These are phyloP conservation scores for Teratosphaeriaceae sp. DNA, from an alignment of 2,329 filamentous ascomycete genomes.

Conservation along the genomic window DNA sequence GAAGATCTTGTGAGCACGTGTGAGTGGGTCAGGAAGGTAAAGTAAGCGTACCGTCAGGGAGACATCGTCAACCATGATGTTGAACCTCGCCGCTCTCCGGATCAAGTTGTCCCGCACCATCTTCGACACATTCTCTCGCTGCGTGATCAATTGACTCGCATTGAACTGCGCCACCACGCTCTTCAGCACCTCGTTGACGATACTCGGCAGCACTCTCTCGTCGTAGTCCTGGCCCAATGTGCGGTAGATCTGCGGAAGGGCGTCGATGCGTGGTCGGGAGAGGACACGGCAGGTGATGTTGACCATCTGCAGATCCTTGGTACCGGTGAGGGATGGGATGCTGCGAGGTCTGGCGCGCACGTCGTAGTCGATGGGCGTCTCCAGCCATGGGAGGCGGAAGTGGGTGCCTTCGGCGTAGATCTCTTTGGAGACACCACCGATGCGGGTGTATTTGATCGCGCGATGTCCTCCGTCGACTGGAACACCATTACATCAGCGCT, in stretches of 20 bases:
- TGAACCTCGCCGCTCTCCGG: conserved; percentile 86
- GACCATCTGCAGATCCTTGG: conserved; percentile 99
- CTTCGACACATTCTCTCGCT: conserved; percentile 91
- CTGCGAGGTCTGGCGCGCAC: conserved; percentile 96
- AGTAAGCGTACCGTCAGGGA: conserved; percentile 60
- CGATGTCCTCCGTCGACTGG: conserved; percentile 92
- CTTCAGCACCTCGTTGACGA: conserved; percentile 99
- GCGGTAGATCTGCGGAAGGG: conserved; percentile 93
- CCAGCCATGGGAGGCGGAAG: conserved; percentile 91
- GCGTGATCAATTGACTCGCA: conserved; percentile 95
- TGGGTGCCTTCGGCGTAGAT: conserved; percentile 98
- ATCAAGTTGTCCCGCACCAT: conserved; percentile 91
- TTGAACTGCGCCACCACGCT: conserved; percentile 98
- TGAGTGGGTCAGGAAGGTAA: conserved; percentile 3
- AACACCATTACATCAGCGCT: neutral
- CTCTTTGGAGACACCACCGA: conserved; percentile 90
- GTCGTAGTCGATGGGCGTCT: conserved; percentile 93
- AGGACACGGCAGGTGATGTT: conserved; percentile 99
- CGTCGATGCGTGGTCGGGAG: conserved; percentile 77
- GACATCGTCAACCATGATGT: conserved; percentile 95
- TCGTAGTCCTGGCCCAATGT: conserved; percentile 95
- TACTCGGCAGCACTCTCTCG: conserved; percentile 94
- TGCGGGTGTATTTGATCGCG: conserved; percentile 90
- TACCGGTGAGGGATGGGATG: conserved; percentile 92
- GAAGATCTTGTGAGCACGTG: conserved; percentile 6